Conservation (phyloP, 2,329 filamentous ascomycete genomes). For the Apiospora aurea region DNA sequence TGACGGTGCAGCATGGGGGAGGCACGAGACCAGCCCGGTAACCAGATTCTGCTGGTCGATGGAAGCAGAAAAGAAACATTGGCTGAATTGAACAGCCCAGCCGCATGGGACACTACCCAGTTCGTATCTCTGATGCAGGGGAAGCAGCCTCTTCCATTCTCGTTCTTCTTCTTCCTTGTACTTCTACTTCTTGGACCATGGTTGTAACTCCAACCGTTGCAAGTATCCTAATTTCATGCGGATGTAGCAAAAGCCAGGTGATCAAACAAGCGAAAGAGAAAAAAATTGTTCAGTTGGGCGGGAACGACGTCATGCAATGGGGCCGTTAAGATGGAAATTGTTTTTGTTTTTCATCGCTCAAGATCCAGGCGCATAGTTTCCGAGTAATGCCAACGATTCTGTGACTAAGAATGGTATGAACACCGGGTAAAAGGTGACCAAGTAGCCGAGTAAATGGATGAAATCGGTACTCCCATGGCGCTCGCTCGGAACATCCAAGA, state of each 20-base stretch:
- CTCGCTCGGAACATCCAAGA: neutral
- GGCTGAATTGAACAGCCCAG: neutral
- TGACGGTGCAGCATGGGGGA: slow-evolving; percentile 2
- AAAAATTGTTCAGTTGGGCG: slow-evolving; percentile 6
- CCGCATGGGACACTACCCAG: neutral
- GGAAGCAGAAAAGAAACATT: neutral
- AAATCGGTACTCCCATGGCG: neutral
- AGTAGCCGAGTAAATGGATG: neutral
- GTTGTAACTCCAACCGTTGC: neutral
- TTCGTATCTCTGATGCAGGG: neutral
- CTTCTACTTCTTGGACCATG: neutral
- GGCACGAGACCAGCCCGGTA: slow-evolving; percentile 4
- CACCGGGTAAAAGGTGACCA: slow-evolving; percentile 10
- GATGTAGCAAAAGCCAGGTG: slow-evolving; percentile 13
- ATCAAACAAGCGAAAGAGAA: neutral
- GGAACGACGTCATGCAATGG: slow-evolving; percentile 21
- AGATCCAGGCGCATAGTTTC: slow-evolving; percentile 9
- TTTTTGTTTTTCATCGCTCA: neutral
- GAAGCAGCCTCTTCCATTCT: neutral
- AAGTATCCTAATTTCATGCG: neutral
- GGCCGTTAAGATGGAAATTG: neutral
- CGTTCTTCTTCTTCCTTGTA: neutral
- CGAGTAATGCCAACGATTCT: slow-evolving; percentile 13
- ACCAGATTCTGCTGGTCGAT: neutral
- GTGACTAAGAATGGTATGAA: slow-evolving; percentile 11